Conservation (phyloP, 2,329 filamentous ascomycete genomes). For the Hortaea werneckii region DNA sequence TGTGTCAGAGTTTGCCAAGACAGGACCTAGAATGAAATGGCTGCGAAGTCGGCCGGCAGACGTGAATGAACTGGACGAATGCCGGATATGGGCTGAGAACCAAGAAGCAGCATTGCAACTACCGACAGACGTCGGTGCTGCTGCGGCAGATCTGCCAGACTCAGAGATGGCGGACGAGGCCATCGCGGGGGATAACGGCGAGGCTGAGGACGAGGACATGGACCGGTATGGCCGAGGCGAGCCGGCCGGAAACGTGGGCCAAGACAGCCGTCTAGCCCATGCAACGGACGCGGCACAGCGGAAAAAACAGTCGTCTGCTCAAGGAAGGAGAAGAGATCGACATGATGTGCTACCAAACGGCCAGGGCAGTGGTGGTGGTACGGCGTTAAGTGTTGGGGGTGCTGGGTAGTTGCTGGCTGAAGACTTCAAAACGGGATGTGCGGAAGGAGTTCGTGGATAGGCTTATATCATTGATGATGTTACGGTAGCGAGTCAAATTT, state of each 20-base stretch:
- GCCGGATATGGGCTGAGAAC: slow-evolving; percentile 27
- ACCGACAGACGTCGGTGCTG: not conserved
- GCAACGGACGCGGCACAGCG: not conserved
- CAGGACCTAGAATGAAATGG: slow-evolving; percentile 95
- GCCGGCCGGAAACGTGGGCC: not conserved
- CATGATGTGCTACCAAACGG: slow-evolving; percentile 7
- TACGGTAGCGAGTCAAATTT: slow-evolving; percentile 1
- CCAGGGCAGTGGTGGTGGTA: slow-evolving; percentile 6
- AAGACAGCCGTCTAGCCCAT: too few relatives aligned
- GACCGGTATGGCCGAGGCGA: slow-evolving; percentile 9
- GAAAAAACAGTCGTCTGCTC: not conserved
- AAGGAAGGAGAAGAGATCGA: slow-evolving; percentile 4
- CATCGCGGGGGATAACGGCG: slow-evolving; percentile 17
- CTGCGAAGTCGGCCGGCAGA: slow-evolving; percentile 73
- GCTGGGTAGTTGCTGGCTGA: slow-evolving; percentile 2
- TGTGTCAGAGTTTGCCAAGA: slow-evolving; percentile 80
- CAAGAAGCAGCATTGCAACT: slow-evolving; percentile 7
- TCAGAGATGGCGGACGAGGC: slow-evolving; percentile 23
- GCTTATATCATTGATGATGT: slow-evolving; percentile 2
- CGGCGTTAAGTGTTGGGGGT: slow-evolving; percentile 11
- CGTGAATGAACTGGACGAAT: slow-evolving; percentile 74
- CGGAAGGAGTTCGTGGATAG: too few relatives aligned
- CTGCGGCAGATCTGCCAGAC: slow-evolving; percentile 13
- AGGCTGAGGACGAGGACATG: slow-evolving; percentile 23
- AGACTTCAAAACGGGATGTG: too few relatives aligned